Evolutionary conservation across 129 eudicot species (phyloP), one percentile per base, ranked within the genome.

Genomic region (Deinandra increscens): DNA sequence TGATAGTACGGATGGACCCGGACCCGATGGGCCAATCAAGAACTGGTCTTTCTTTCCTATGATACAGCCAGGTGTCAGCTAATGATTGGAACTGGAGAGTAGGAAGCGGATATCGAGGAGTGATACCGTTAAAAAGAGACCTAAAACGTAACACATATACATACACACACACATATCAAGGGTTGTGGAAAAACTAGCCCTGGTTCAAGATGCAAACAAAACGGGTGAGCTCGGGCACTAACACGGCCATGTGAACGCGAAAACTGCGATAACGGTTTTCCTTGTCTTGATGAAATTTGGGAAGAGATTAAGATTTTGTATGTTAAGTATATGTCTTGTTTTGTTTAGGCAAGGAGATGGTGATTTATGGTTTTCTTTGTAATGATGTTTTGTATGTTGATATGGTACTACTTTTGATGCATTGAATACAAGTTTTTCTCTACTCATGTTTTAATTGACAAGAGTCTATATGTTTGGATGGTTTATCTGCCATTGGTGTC

Each of bases 21-120:
- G 75, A 54, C 69, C 93, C 7, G 80, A 84, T 64, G 85, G 68
- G 46, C 59, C 88, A 22, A 23, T 60, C 49, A 77, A 87, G 69
- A 78, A 80, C 78, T 87, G 97, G 97, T 66, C 91, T 13, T 90
- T 90, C 68, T 87, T 85, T 65, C 87, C 90, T 5, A 68, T 84
- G 83, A 79, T 81, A 68, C 92, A 83, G 70, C 81, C 95, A 12
- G 86, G 92, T 59, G 88, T 84, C 69, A 85, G 90, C 85, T 91
- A 87, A 77, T 55, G 72, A 71, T 18, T 10, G 31, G 61, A 33
- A 17, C 15, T 7, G 31, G 31, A 26, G 31, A 26, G 31, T 26
- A 26, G 3, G 31, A 26, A 26, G n/a, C n/a, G n/a, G n/a, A n/a
- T n/a, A n/a, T n/a, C n/a, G n/a, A n/a, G 1, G 31, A 26, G 31